Percentiles rank a stretch among this genome's conserved stretches.
Evolutionary conservation across 768 basidiomycete genomes (phyloP).

Genomic region (Leccinum truebloodii): DNA sequence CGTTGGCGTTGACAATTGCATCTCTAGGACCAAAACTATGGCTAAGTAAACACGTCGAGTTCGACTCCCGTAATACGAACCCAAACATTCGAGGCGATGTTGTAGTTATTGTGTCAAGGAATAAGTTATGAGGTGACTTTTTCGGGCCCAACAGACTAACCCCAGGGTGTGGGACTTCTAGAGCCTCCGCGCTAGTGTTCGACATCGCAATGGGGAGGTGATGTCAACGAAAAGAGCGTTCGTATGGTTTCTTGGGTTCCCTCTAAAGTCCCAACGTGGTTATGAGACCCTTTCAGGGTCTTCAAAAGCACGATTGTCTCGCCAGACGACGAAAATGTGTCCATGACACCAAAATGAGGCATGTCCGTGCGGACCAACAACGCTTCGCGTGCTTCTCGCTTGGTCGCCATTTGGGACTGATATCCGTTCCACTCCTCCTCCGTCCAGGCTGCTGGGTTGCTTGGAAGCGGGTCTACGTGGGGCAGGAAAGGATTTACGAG

Average conservation of each 20-base stretch:
- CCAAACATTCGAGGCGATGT: neutral
- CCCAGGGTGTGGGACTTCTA: neutral
- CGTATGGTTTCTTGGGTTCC: slow-evolving; percentile 67
- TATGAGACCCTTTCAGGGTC: slow-evolving; percentile 59
- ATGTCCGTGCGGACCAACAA: slow-evolving; percentile 49
- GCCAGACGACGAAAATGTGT: slow-evolving; percentile 49
- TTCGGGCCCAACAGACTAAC: neutral
- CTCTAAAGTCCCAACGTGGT: slow-evolving; percentile 57
- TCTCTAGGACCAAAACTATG: neutral
- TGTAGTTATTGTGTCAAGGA: neutral
- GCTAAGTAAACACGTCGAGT: neutral
- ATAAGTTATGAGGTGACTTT: neutral
- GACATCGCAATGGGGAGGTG: neutral
- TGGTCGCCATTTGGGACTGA: slow-evolving; percentile 38
- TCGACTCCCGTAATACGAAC: neutral
- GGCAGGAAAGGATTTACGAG: slow-evolving; percentile 68
- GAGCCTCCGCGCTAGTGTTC: neutral
- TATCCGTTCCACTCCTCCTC: slow-evolving; percentile 49
- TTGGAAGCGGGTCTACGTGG: slow-evolving; percentile 39
- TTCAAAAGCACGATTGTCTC: slow-evolving; percentile 58
- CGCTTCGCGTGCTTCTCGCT: slow-evolving; percentile 43
- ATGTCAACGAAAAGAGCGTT: slow-evolving; percentile 25
- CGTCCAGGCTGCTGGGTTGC: slow-evolving; percentile 30
- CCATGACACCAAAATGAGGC: slow-evolving; percentile 49
- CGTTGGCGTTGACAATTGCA: neutral